A percentile compares a stretch with the other conserved stretches of the same genome.
phyloP scores from a whole-genome alignment of 73 alveolate genomes.

The Paramecium sonneborni region DNA sequence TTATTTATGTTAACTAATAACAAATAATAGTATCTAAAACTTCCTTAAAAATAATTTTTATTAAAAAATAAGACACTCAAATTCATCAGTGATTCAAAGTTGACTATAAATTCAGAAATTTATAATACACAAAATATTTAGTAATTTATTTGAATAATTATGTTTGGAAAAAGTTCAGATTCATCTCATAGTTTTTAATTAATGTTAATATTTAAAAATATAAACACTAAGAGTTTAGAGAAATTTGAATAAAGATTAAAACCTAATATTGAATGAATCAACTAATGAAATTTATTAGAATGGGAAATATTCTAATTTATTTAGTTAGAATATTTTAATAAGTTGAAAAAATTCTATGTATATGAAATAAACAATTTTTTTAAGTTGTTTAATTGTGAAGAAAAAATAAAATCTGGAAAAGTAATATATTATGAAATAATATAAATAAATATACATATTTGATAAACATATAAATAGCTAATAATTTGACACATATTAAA shows the following conservation, averaged over 20 bases:
- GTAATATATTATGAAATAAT: too few relatives aligned
- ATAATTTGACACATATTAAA: constrained; percentile 27
- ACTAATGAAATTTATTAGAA: neutral
- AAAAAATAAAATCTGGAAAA: neutral
- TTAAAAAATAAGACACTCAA: neutral
- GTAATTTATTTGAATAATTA: neutral
- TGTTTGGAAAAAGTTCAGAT: neutral
- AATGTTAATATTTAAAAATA: too few relatives aligned
- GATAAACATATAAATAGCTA: neutral
- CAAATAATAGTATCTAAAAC: neutral
- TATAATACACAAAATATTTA: neutral
- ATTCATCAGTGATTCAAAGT: neutral
- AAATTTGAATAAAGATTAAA: too few relatives aligned
- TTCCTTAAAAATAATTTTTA: neutral
- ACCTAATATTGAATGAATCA: too few relatives aligned
- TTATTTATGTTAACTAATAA: neutral
- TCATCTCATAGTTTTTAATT: too few relatives aligned
- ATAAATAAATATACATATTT: neutral
- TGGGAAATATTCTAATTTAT: neutral
- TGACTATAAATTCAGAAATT: neutral
- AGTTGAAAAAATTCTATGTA: neutral
- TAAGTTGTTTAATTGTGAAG: neutral
- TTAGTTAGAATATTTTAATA: neutral
- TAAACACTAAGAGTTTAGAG: too few relatives aligned
- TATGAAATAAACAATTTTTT: neutral